These are phyloP conservation scores for Exophiala viscosa DNA, from an alignment of 2,329 filamentous ascomycete genomes.

Conservation along the genomic window DNA sequence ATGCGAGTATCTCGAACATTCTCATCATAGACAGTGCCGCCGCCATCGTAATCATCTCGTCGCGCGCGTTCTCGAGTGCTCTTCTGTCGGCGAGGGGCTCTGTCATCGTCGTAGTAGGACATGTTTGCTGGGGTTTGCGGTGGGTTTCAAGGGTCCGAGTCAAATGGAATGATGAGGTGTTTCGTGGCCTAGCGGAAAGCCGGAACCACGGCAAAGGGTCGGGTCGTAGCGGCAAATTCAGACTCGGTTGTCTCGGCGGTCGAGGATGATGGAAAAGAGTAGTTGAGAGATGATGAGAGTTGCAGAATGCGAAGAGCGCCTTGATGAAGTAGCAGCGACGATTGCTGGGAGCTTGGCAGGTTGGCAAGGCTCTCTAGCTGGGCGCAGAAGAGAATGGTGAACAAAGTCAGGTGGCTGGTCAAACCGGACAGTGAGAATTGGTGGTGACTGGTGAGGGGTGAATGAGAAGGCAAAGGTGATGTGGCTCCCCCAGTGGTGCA, in stretches of 20 bases:
- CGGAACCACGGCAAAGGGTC: slow-evolving; percentile 23
- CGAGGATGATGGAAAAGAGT: not conserved
- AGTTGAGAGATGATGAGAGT: not conserved
- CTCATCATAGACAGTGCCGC: slow-evolving; percentile 23
- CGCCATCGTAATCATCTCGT: slow-evolving; percentile 26
- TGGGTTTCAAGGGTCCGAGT: slow-evolving; percentile 7
- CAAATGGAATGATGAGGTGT: slow-evolving; percentile 11
- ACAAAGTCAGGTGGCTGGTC: slow-evolving; percentile 5
- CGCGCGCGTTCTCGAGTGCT: slow-evolving; percentile 23
- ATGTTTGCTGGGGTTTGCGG: slow-evolving; percentile 14
- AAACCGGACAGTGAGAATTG: slow-evolving; percentile 3
- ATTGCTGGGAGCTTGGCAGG: slow-evolving; percentile 15
- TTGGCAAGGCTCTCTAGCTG: slow-evolving; percentile 10
- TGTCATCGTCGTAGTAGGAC: slow-evolving; percentile 52
- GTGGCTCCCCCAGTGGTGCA: not conserved
- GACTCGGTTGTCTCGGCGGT: not conserved
- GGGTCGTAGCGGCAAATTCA: slow-evolving; percentile 19
- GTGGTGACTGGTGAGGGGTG: not conserved
- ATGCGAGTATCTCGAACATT: slow-evolving; percentile 26
- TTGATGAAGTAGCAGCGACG: slow-evolving; percentile 4
- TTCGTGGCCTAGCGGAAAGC: slow-evolving; percentile 18
- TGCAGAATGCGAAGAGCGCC: not conserved
- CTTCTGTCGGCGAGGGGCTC: slow-evolving; percentile 49
- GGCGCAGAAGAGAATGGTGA: slow-evolving; percentile 1
- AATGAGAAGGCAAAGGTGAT: not conserved